These are phyloP conservation scores for Eimeria maxima DNA, from an alignment of 169 alveolate species.

Conservation along the genomic window DNA sequence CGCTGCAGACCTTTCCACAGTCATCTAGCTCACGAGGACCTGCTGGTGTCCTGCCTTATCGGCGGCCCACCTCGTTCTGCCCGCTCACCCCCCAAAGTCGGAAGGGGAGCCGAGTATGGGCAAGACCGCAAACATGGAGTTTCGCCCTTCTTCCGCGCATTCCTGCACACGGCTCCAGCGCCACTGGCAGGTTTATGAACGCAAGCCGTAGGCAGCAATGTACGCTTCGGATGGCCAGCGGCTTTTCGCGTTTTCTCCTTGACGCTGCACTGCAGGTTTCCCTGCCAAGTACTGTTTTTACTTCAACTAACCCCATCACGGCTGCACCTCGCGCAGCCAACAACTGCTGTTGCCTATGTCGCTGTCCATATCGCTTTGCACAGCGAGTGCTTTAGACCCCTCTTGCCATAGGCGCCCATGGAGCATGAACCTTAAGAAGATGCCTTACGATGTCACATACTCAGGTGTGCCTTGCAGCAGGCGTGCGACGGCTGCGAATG, in stretches of 20 bases:
- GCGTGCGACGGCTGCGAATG: background rate
- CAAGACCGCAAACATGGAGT: constrained; percentile 23
- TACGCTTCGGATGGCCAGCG: constrained; percentile 31
- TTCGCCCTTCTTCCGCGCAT: background rate
- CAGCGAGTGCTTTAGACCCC: background rate
- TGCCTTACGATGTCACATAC: background rate
- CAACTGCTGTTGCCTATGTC: background rate
- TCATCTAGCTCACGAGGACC: constrained; percentile 7
- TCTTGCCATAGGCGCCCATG: background rate
- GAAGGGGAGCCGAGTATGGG: background rate
- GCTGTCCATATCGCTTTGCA: background rate
- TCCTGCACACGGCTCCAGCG: background rate
- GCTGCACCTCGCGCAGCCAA: background rate
- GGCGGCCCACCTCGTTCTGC: background rate
- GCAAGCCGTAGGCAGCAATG: constrained; percentile 1
- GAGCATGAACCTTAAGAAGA: background rate
- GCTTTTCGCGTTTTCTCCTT: background rate
- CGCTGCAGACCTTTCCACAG: background rate
- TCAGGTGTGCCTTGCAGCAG: background rate
- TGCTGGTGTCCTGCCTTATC: constrained; percentile 16
- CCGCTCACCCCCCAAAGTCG: background rate
- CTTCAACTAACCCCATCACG: background rate
- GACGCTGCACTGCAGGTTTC: background rate
- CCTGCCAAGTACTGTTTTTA: background rate
- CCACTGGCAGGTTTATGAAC: background rate